Base-by-base conservation (phyloP, 805 yeast genomes). In the Candida anglica region DNA sequence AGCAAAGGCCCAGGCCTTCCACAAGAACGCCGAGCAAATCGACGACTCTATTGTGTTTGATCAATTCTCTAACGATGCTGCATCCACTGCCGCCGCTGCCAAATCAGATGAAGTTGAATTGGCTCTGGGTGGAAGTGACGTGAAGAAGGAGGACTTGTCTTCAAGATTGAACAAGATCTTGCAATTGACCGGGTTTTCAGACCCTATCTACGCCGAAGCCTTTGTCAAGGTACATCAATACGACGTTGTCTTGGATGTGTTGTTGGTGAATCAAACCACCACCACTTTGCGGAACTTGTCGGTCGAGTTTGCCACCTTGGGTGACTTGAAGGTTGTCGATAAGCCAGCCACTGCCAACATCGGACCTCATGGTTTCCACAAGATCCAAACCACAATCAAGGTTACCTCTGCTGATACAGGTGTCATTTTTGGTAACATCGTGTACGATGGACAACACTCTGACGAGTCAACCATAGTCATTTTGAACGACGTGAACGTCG, bases 371-470 rank as follows among this genome's bases (percentile, higher is more conserved):
- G 96, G 96, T 15, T 93, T 93, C 78, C 86, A 86, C 63, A 84
- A 85, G 42, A 73, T 86, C 22, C 89, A 86, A 48, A 79, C 89
- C 30, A 89, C 97, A 2, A 76, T 93, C 46, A 88, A 88, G 62
- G 99, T 93, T 28, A 83, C 96, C 0, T 85, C 96, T 28, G 97
- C 98, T 11, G 98, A 94, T 53, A 89, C 98, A 6, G 98, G 98
- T 49, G 96, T 91, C 35, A 86, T 93, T 33, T 93, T 93, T 56
- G 99, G 99, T 56, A 91, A 91, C 63, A 88, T 93, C 56, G 84
- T 91, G 10, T 93, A 91, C 57, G 98, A 89, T 59, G 98, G 98
- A 37, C 94, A 83, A 40, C 94, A 91, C 50, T 89, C 96, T 26
- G 83, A 81, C 46, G 95, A 87, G 50, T 79, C 80, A 36, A 85